Evolutionary conservation across 257 asterid genomes (phyloP), one percentile per base, ranked within the genome.

Genomic region (Henckelia pumila): DNA sequence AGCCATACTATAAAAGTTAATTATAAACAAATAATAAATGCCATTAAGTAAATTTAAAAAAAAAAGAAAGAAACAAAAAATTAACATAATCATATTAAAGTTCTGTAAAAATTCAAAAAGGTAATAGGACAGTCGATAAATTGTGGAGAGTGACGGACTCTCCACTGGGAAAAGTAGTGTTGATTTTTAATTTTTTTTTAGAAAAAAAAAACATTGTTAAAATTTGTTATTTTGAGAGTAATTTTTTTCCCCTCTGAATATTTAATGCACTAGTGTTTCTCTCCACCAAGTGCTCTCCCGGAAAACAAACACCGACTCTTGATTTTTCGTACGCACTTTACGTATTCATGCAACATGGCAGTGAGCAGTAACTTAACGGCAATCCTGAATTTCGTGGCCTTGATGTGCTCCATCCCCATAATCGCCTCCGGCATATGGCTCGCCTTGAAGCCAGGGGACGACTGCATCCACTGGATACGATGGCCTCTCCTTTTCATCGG

Each of bases 381-480:
- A 0, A 66, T 86, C 61, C 83, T 90, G 6, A 93, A 93, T 83
- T 90, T 93, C 87, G 52, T 93, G 21, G 97, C 96, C 0, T 55
- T 93, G 23, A 85, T 93, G 95, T 93, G 95, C 64, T 93, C 99
- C 1, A 80, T 93, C 77, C 99, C 99, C 37, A 83, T 93, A 73
- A 88, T 88, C 71, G 73, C 92, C 65, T 75, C 97, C 67, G 99
- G 96, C 16, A 88, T 83, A 23, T 93, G 97, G 97, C 85, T 93
- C 0, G 96, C 99, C 24, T 79, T 94, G 0, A 85, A 90, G 73
- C 86, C 90, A 3, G 97, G 84, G 84, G 90, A 86, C 95, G 95
- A 93, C 77, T 90, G 97, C 88, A 81, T 93, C 84, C 95, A 70
- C 67, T 90, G 95, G 96, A 84, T 93, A 80, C 95, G 99, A 0